Percentiles rank a stretch among this genome's conserved stretches.
Evolutionary conservation across 1,284 basidiomycete species (phyloP).

Genomic region (Apiotrichum veenhuisii): DNA sequence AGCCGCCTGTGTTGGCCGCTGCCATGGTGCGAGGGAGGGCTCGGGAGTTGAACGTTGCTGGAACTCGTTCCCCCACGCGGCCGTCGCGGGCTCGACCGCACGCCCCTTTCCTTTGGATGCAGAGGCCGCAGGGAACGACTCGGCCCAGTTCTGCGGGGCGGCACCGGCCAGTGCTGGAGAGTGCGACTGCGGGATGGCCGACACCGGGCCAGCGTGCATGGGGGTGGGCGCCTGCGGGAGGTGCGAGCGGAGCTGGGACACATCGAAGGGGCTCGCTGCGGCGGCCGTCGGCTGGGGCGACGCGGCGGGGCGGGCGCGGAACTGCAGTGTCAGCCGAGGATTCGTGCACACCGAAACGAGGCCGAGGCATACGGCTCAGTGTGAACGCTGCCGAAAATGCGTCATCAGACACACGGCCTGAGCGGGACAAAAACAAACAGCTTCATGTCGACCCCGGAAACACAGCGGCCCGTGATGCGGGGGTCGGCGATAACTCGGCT

Average conservation of each 20-base stretch:
- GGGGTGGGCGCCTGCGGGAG: conserved; percentile 18
- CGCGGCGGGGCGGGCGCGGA: conserved; percentile 9
- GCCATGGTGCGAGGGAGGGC: conserved; percentile 18
- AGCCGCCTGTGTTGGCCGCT: not conserved
- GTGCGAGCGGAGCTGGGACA: conserved; percentile 36
- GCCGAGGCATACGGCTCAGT: too few relatives aligned
- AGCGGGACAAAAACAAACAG: not conserved
- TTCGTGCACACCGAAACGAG: not conserved
- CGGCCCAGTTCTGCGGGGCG: conserved; percentile 21
- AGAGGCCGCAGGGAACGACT: conserved; percentile 10
- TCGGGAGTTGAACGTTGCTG: conserved; percentile 4
- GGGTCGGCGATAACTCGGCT: not conserved
- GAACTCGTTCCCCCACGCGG: conserved; percentile 25
- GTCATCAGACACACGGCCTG: not conserved
- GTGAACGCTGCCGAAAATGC: too few relatives aligned
- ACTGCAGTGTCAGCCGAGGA: conserved; percentile 1
- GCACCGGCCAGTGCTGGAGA: not conserved
- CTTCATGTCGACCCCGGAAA: not conserved
- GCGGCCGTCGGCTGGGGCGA: not conserved
- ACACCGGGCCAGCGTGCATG: not conserved
- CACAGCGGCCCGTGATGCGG: not conserved
- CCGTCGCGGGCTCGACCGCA: not conserved
- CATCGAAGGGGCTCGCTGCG: conserved; percentile 31
- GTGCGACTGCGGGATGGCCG: not conserved
- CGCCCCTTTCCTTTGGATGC: conserved; percentile 19